Evolutionary conservation across 208 protist species (phyloP).

Genomic region (Trypanosoma theileri): DNA sequence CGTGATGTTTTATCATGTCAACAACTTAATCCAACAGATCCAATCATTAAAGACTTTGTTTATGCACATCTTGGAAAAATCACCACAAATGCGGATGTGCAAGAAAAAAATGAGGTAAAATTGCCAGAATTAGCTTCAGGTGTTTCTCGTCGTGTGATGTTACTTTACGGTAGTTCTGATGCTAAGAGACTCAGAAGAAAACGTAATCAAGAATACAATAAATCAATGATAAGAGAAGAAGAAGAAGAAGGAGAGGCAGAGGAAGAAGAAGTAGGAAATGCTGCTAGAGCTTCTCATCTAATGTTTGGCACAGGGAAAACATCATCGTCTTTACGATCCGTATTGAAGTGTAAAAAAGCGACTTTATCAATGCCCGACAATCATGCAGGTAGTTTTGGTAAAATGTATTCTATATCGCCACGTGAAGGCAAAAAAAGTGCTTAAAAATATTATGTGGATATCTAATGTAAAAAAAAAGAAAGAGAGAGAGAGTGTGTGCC

Average conservation of each 20-base stretch:
- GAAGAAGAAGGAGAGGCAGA: background rate
- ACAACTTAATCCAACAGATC: conserved; percentile 59
- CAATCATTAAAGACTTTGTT: conserved; percentile 70
- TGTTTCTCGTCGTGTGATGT: background rate
- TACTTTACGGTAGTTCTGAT: background rate
- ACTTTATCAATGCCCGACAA: too few species aligned
- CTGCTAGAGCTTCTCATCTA: background rate
- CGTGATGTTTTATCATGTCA: conserved; percentile 87
- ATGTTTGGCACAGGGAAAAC: too few species aligned
- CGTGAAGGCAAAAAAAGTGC: too few species aligned
- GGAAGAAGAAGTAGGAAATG: background rate
- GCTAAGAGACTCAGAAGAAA: background rate
- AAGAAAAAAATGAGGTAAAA: background rate
- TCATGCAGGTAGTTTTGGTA: too few species aligned
- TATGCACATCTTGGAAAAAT: conserved; percentile 65
- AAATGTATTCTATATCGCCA: too few species aligned
- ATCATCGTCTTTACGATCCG: too few species aligned
- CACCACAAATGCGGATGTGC: background rate
- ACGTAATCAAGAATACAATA: background rate
- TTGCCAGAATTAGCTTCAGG: conserved; percentile 14
- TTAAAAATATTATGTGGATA: too few species aligned
- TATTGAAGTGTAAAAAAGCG: too few species aligned
- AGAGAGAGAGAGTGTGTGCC: too few species aligned
- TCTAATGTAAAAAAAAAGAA: too few species aligned
- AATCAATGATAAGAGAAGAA: background rate